These are phyloP conservation scores for Dothiorella sarmentorum DNA, from an alignment of 2,329 filamentous ascomycete genomes.

Conservation along the genomic window DNA sequence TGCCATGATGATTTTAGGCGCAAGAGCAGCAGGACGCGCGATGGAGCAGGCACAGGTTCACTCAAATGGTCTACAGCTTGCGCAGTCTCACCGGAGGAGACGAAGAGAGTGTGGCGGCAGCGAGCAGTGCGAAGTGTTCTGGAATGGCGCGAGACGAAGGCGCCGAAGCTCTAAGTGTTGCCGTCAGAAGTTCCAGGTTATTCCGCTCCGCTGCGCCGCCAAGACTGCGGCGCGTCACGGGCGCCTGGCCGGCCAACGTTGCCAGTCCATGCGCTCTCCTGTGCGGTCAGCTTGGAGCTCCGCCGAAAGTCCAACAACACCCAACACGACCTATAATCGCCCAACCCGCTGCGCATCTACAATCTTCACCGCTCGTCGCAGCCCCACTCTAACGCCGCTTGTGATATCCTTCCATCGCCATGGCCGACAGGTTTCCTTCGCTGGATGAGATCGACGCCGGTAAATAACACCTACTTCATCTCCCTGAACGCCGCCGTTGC, in stretches of 20 bases:
- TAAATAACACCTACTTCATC: constrained; percentile 29
- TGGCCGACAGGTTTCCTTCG: constrained; percentile 53
- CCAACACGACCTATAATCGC: constrained; percentile 3
- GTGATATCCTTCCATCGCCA: constrained; percentile 23
- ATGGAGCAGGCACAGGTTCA: constrained; percentile 25
- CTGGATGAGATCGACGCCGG: constrained; percentile 53
- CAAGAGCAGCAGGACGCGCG: background rate
- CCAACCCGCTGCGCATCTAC: background rate
- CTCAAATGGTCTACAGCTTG: constrained; percentile 18
- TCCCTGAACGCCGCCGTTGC: constrained; percentile 10
- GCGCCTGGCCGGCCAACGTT: constrained; percentile 2
- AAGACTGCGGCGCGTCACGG: constrained; percentile 10
- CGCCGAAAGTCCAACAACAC: constrained; percentile 8
- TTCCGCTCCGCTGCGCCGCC: background rate
- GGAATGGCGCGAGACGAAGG: background rate
- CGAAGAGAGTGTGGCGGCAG: background rate
- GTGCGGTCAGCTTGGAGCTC: constrained; percentile 9
- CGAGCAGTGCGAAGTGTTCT: background rate
- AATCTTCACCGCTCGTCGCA: background rate
- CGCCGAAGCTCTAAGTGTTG: background rate
- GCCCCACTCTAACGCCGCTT: background rate
- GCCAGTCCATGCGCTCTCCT: constrained; percentile 14
- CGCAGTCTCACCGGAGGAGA: background rate
- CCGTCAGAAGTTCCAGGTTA: background rate
- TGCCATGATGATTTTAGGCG: constrained; percentile 59